A percentile compares a stretch with the other conserved stretches of the same genome.
Evolutionary conservation across 1,284 basidiomycete species (phyloP).

Genomic region (Ceratobasidium sp.): DNA sequence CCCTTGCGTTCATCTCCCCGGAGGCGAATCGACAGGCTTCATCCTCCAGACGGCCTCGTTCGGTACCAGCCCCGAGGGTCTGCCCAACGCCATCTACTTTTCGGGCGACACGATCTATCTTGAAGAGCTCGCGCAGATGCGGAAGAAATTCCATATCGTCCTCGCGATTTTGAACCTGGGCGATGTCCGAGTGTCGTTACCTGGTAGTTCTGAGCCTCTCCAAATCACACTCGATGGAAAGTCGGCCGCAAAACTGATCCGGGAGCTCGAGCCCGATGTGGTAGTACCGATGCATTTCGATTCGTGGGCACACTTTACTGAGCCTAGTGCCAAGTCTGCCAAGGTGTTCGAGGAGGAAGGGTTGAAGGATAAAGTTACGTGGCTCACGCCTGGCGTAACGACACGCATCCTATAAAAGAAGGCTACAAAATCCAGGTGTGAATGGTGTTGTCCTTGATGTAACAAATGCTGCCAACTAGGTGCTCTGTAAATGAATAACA

Average conservation of each 20-base stretch:
- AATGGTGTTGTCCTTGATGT: too few species aligned
- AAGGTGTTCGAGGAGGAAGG: conserved; percentile 32
- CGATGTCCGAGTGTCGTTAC: background rate
- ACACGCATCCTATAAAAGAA: background rate
- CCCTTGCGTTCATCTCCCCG: conserved; percentile 45
- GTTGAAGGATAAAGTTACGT: conserved; percentile 26
- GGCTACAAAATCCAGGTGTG: background rate
- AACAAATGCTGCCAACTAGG: too few species aligned
- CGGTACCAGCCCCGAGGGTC: conserved; percentile 27
- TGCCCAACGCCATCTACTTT: conserved; percentile 46
- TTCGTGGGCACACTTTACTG: conserved; percentile 31
- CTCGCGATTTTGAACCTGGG: conserved; percentile 42
- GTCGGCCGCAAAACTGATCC: conserved; percentile 23
- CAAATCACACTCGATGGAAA: conserved; percentile 38
- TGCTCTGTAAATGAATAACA: too few species aligned
- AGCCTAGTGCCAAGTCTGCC: conserved; percentile 11
- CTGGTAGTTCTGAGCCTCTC: conserved; percentile 23
- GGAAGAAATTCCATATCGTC: conserved; percentile 43
- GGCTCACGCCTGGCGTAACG: conserved; percentile 7
- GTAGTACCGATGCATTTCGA: conserved; percentile 36
- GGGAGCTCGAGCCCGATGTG: conserved; percentile 15
- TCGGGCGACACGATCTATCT: conserved; percentile 46
- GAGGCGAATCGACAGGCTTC: conserved; percentile 45
- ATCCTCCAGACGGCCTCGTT: conserved; percentile 45
- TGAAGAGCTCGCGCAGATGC: conserved; percentile 34